Base-by-base conservation (phyloP, 257 asterid species). In the Vinca minor region DNA sequence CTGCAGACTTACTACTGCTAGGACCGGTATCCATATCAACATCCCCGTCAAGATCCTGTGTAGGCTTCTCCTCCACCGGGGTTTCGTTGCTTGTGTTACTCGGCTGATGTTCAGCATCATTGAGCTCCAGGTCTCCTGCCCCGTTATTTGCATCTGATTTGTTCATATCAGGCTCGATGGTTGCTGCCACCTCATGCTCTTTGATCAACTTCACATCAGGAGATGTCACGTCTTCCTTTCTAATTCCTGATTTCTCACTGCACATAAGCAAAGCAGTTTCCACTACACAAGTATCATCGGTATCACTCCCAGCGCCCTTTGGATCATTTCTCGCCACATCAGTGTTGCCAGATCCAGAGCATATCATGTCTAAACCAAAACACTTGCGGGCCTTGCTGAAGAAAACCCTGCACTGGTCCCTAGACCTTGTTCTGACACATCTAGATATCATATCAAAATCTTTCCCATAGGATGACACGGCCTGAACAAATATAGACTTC, bases 301-400 rank as follows among this genome's bases (percentile, higher is more conserved):
- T 64, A 59, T 87, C 96, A 65, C 88, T 80, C 32, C 79, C 85
- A 64, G 94, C 86, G 34, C 81, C 88, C 71, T 80, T 72, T 63
- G 45, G 80, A 55, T 78, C 81, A 78, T 59, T 85, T 35, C 76
- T 71, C 63, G 42, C 76, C 46, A 67, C 62, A 71, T 8, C 42
- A 38, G 42, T 4, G 42, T 71, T 74, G 36, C 76, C 71, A 60
- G 79, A 72, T 65, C 71, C 78, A 21, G 81, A 83, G 53, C 59
- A 74, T 59, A 82, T 68, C 68, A 59, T 60, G 59, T 87, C 95
- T 74, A 89, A 74, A 48, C 91, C 93, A 45, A 94, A 95, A 76
- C 95, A 79, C 72, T 87, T 94, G 42, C 85, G 74, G 41, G 87
- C 87, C 82, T 94, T 94, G 87, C 95, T 84, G 77, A 85, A 94